Conservation (phyloP, 2,329 filamentous ascomycete species). For the Botrytis fabae region DNA sequence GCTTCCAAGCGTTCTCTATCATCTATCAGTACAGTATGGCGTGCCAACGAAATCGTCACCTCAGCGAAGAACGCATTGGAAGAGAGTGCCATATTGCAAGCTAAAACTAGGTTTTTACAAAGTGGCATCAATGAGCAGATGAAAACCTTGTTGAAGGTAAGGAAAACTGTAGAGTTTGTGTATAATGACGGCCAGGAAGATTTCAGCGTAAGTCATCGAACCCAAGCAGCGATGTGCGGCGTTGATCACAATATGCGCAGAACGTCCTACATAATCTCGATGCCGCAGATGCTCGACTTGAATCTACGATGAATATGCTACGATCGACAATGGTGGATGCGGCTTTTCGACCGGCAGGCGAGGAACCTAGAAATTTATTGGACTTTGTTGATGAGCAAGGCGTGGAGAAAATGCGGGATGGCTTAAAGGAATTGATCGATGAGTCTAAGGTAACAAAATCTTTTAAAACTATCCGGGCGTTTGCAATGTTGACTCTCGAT, state of each 20-base stretch:
- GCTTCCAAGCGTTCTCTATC: slow-evolving; percentile 85
- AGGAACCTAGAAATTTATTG: slow-evolving; percentile 62
- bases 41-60: slow-evolving; percentile 83
- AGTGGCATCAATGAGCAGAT: slow-evolving; percentile 60
- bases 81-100: slow-evolving; percentile 71
- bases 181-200: slow-evolving; percentile 60
- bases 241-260: slow-evolving; percentile 35
- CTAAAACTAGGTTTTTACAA: slow-evolving; percentile 67
- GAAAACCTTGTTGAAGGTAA: slow-evolving; percentile 52
- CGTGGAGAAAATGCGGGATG: slow-evolving; percentile 64
- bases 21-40: slow-evolving; percentile 78
- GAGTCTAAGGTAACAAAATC: slow-evolving; percentile 59
- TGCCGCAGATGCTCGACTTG: slow-evolving; percentile 62
- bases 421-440: slow-evolving; percentile 69
- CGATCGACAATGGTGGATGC: slow-evolving; percentile 64
- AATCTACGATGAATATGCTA: slow-evolving; percentile 65
- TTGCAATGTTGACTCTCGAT: not conserved
- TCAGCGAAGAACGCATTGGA: slow-evolving; percentile 74
- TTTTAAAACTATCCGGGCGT: not conserved
- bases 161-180: slow-evolving; percentile 53
- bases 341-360: slow-evolving; percentile 59
- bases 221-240: not conserved
- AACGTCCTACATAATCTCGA: slow-evolving; percentile 65
- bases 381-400: slow-evolving; percentile 76
- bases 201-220: slow-evolving; percentile 46